These are phyloP conservation scores for Zygoascus tannicola DNA, from an alignment of 805 yeast genomes.

Conservation along the genomic window DNA sequence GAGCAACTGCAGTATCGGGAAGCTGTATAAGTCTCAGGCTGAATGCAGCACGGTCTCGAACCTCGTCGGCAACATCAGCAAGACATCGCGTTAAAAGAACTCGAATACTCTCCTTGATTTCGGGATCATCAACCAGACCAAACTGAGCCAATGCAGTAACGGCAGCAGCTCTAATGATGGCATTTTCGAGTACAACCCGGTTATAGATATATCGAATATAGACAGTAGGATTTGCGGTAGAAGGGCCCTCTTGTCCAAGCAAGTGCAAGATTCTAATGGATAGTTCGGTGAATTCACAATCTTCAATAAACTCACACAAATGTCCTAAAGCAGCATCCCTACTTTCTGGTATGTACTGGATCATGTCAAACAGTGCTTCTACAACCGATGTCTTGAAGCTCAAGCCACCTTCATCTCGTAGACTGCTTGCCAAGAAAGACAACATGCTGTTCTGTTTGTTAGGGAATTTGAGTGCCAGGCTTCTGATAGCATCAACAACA, in stretches of 20 bases:
- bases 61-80: conserved; percentile 89
- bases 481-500: conserved; percentile 89
- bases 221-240: conserved; percentile 72
- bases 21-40: conserved; percentile 58
- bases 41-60: conserved; percentile 92
- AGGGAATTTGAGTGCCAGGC: conserved; percentile 88
- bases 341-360: conserved; percentile 76
- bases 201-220: conserved; percentile 95
- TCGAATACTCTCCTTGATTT: conserved; percentile 57
- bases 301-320: conserved; percentile 94
- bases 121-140: conserved; percentile 62
- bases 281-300: conserved; percentile 91
- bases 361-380: conserved; percentile 87
- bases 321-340: conserved; percentile 76
- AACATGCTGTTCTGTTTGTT: conserved; percentile 77
- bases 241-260: conserved; percentile 91
- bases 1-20: conserved; percentile 24
- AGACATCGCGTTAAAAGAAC: conserved; percentile 75
- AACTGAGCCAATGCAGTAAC: conserved; percentile 87
- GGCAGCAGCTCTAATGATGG: conserved; percentile 92
- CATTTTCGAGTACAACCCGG: conserved; percentile 91
- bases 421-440: conserved; percentile 67
- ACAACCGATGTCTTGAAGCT: conserved; percentile 78
- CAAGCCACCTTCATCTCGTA: conserved; percentile 87
- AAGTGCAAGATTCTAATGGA: conserved; percentile 87